A percentile compares a stretch with the other conserved stretches of the same genome.
These are phyloP conservation scores for Anisodus acutangulus DNA, from an alignment of 257 asterid genomes.

Conservation along the genomic window DNA sequence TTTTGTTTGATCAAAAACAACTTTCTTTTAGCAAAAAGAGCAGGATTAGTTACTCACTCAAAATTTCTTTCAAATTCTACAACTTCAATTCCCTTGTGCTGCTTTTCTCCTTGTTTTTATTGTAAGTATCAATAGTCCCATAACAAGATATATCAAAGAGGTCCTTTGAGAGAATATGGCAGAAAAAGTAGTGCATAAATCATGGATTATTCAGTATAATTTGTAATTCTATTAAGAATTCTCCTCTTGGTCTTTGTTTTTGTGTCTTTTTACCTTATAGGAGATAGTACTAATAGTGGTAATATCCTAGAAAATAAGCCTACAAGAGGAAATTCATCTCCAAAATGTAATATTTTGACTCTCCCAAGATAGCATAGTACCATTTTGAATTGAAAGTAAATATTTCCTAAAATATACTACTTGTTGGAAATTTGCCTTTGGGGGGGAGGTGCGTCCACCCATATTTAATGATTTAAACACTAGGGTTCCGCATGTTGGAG, in stretches of 20 bases:
- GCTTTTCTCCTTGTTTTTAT: not conserved
- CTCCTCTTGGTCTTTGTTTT: conserved; percentile 2
- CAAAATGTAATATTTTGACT: conserved; percentile 30
- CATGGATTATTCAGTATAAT: not conserved
- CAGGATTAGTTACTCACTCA: too few species aligned
- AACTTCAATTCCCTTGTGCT: not conserved
- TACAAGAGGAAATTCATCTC: not conserved
- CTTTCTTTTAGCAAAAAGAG: too few species aligned
- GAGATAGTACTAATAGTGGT: not conserved
- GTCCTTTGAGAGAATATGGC: not conserved
- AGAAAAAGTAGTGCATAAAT: conserved; percentile 17
- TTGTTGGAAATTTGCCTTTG: too few species aligned
- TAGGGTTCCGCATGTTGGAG: too few species aligned
- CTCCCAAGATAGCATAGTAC: too few species aligned
- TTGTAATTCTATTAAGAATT: conserved; percentile 8
- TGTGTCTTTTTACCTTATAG: not conserved
- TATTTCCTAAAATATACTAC: too few species aligned
- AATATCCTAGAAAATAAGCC: not conserved
- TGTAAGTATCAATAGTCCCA: not conserved
- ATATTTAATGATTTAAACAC: too few species aligned
- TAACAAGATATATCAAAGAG: not conserved
- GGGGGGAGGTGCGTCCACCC: too few species aligned
- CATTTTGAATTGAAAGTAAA: too few species aligned
- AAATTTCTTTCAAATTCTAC: not conserved
- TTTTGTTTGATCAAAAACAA: too few species aligned